These are phyloP conservation scores for Cyberlindnera euphorbiiphila DNA, from an alignment of 805 yeast genomes.

Conservation along the genomic window DNA sequence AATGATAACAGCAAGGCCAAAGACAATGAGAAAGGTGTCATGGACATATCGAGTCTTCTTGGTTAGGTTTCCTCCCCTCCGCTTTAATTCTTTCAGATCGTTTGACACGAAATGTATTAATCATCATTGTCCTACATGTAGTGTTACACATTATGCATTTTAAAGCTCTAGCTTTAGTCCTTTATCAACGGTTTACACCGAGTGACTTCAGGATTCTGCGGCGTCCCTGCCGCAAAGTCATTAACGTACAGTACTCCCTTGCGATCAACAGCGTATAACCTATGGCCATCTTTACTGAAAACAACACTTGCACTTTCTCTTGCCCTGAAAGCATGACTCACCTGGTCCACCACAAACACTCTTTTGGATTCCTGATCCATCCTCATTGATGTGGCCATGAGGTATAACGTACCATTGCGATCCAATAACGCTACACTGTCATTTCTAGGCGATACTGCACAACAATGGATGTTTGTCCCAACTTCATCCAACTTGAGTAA, in stretches of 20 bases:
- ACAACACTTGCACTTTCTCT: slow-evolving; percentile 75
- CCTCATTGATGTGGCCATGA: slow-evolving; percentile 56
- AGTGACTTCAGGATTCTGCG: slow-evolving; percentile 57
- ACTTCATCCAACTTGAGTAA: slow-evolving; percentile 68
- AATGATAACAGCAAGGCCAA: not conserved
- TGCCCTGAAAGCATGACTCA: slow-evolving; percentile 65
- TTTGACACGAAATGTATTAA: slow-evolving; percentile 1
- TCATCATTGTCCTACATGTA: not conserved
- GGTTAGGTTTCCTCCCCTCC: too few species aligned
- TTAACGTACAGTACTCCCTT: slow-evolving; percentile 75
- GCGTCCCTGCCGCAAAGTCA: slow-evolving; percentile 85
- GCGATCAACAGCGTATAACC: slow-evolving; percentile 70
- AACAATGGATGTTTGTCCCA: slow-evolving; percentile 72
- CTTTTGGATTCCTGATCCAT: slow-evolving; percentile 51
- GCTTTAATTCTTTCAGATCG: too few species aligned
- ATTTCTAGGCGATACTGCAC: slow-evolving; percentile 78
- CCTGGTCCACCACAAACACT: slow-evolving; percentile 61
- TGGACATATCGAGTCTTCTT: slow-evolving; percentile 25
- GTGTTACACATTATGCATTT: too few species aligned
- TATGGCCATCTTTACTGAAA: slow-evolving; percentile 80
- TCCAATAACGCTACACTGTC: slow-evolving; percentile 82
- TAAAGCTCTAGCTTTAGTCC: slow-evolving; percentile 20
- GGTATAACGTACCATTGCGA: slow-evolving; percentile 69
- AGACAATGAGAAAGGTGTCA: slow-evolving; percentile 14
- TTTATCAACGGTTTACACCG: slow-evolving; percentile 45